Base-by-base conservation (phyloP, 2,329 filamentous ascomycete species). In the Colletotrichum chlorophyti region DNA sequence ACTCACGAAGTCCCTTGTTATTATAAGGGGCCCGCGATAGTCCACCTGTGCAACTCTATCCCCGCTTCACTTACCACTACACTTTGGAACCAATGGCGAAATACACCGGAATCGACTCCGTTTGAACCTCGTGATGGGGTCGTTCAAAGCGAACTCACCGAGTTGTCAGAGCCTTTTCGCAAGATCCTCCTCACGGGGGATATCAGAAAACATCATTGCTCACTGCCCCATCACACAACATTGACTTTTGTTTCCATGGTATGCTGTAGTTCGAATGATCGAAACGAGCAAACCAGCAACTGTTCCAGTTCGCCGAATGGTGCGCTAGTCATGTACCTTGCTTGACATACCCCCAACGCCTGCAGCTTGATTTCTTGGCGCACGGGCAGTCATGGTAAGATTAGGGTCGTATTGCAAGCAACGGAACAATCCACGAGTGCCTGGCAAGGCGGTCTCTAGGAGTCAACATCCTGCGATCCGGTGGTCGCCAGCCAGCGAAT, bases 281-380 rank as follows among this genome's bases (percentile, higher is more conserved):
- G 34, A 49, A 45, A 37, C 23, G 35, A 35, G 38, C 9, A 40
- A 23, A 19, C 27, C 17, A 29, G 17, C 26, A 32, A 11, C 27
- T 37, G 43, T 17, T 55, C 37, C 50, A 17, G 11, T 29, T 31
- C 27, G 55, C 32, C 12, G 19, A 38, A 19, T 8, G 23, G 26
- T 45, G 6, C 43, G 45, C 51, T 55, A 59, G 55, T 59, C 55
- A 59, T 59, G 51, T 35, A 55, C 55, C 55, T 42, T 59, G 55
- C 27, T 45, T 38, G n/a, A 27, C n/a, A 15, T 37, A 43, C 37
- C 49, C 24, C 21, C 29, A 43, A 12, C 38, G 32, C 43, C 38
- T 50, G 38, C 45, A 38, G 38, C 26, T 12, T 21, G 34, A 29
- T 21, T 21, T 17, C 43, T 59, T 49, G 32, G 43, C 45, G 45